Base-by-base conservation (phyloP, 768 basidiomycete species). In the Hericium erinaceus region DNA sequence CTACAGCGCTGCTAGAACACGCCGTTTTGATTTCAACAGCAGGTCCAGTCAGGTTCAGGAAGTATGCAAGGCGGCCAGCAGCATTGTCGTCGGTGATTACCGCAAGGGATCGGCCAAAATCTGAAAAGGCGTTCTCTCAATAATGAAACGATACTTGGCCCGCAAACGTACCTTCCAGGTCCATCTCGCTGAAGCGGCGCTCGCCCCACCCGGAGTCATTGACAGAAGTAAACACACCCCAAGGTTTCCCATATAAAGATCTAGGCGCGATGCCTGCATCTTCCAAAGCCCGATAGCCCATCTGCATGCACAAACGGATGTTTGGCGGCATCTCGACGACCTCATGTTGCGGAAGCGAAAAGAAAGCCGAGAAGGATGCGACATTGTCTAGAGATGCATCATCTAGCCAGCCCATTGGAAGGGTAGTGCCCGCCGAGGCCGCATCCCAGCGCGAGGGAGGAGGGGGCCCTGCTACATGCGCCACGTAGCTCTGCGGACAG, bases 11-110 rank as follows among this genome's bases (percentile, higher is more conserved):
- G 28, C 56, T 58, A 20, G 54, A 56, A 51, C 62, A 61, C 18
- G 61, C 61, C 9, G 61, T 59, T 37, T 59, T 58, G 22, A 61
- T 58, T 24, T 59, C 59, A 15, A 61, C 40, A 6, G 61, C 59
- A 2, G 61, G 61, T 15, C 61, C 61, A 10, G 51, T 22, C 16
- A 61, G 58, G 24, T 61, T 54, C 8, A 61, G 55, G 46, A 60
- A 58, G 24, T 61, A 59, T 1, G 58, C 55, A 10, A 61, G 37
- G 16, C 61, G 58, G 4, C 46, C 44, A 16, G 44, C 46, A n/a
- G 38, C 38, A 11, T 39, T 41, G 26, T 49, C 48, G 20, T 46
- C 44, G 2, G n/a, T 46, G 12, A 11, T n/a, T 7, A 20, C 12
- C 20, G 44, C n/a, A n/a, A 46, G n/a, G 3, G 44, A 18, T n/a